Conservation (phyloP, 2,329 filamentous ascomycete genomes). For the Sporothrix luriei region DNA sequence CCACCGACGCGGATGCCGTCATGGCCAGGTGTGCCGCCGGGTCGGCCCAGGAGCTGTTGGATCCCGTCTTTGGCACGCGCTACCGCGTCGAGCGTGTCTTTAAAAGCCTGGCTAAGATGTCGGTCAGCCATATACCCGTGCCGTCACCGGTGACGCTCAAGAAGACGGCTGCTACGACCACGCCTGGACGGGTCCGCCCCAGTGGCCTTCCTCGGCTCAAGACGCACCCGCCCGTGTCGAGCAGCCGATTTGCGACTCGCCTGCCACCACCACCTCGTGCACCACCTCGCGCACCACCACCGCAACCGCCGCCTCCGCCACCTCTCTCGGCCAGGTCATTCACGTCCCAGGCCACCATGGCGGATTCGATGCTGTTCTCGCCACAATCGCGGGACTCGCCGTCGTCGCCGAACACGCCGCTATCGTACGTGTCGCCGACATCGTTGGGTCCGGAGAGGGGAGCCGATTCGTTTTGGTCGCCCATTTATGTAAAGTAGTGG, state of each 20-base stretch:
- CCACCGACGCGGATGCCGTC: slow-evolving; percentile 36
- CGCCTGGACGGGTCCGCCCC: not conserved
- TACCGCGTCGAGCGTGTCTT: slow-evolving; percentile 42
- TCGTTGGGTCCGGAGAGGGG: not conserved
- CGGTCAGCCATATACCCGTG: not conserved
- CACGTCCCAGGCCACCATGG: not conserved
- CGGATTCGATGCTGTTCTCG: slow-evolving; percentile 20
- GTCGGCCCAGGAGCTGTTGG: slow-evolving; percentile 36
- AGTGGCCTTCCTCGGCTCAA: slow-evolving; percentile 7
- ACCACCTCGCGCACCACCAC: not conserved
- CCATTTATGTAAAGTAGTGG: slow-evolving; percentile 19
- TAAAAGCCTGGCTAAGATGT: slow-evolving; percentile 36
- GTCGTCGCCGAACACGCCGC: not conserved
- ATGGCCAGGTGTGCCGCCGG: slow-evolving; percentile 34
- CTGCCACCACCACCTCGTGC: not conserved
- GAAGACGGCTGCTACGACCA: not conserved
- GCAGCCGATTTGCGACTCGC: not conserved
- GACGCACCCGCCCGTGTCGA: slow-evolving; percentile 5
- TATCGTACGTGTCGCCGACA: slow-evolving; percentile 12
- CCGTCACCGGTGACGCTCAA: not conserved
- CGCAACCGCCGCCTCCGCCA: not conserved
- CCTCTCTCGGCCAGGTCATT: not conserved
- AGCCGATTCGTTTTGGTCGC: not conserved
- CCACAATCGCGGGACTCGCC: not conserved
- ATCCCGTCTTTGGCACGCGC: slow-evolving; percentile 41